Evolutionary conservation across 371 early-diverging fungal genomes (phyloP), one percentile per base, ranked within the genome.

Genomic region (Lichtheimia ramosa): DNA sequence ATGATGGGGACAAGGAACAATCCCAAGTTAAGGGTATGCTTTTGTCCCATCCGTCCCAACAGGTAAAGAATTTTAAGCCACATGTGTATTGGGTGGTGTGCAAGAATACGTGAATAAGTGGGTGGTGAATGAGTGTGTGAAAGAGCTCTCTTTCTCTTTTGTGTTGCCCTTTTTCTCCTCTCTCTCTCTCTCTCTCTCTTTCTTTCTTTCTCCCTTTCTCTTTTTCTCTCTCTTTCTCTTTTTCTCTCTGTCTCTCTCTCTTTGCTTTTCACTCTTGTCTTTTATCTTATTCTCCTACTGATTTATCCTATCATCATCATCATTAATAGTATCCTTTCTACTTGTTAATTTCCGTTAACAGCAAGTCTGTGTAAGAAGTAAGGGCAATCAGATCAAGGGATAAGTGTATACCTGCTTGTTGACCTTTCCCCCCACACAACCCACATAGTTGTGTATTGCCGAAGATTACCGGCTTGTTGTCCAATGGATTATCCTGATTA

Each of bases 401-500:
- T 43, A 18, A 3, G 43, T 43, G 43, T 43, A 18, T 43, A 18
- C 6, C n/a, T 46, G 15, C 15, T 46, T 46, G 16, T 46, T 46
- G 46, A n/a, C n/a, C 16, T 10, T 8, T 8, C 34, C 34, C 34
- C 34, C 10, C 10, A 10, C 34, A 27, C 34, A 6, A 34, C 34
- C 34, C 34, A 28, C 42, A 54, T 39, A 42, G 27, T 15, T 52
- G 27, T 27, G 25, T 52, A 52, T 54, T 28, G 39, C 55, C 55
- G 55, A 54, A 40, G 41, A 42, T 54, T 54, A 40, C 55, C 55
- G 55, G 55, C 55, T 46, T 42, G 52, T 16, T 52, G 43, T 39
- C 55, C 55, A 34, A 58, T 58, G 58, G 58, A 58, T 39, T 58
- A 58, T 58, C 48, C 24, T n/a, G n/a, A 58, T 58, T 50, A 58